Evolutionary conservation across 257 asterid species (phyloP), one percentile per base, ranked within the genome.

Genomic region (Penstemon newberryi): DNA sequence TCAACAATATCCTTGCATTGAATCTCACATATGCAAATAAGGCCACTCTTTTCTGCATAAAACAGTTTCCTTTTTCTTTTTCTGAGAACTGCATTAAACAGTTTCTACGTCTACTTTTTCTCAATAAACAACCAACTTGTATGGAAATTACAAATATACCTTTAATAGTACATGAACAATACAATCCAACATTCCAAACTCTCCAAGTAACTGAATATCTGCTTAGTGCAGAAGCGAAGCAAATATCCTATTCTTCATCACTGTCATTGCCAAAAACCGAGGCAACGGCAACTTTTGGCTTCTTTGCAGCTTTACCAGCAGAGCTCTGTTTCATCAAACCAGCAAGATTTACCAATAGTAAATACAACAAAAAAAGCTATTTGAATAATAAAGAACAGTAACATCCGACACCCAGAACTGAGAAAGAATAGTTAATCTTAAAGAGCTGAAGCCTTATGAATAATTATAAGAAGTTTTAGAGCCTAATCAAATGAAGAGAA

Each of bases 181-280:
- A 51, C 59, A 65, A 37, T 19, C 42, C 13, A 46, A 37, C 8
- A 53, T 49, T 62, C 74, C 6, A 65, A 63, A 70, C 66, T 72
- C 69, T 66, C 36, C 37, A 67, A 60, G 65, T 13, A 10, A 50
- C 51, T 11, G 39, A 55, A 55, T 66, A 44, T 61, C 42, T n/a
- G 68, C 65, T 15, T 56, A 55, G 54, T 25, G 44, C 37, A 3
- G 41, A 66, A 3, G 49, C 33, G 33, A 25, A 2, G 2, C 33
- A 67, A 51, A 43, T 52, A 33, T 50, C 45, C 76, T 83, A 88
- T 56, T 86, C 96, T 64, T 88, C 98, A 33, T 93, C 98, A 58
- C 97, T 93, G 39, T 85, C 95, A 33, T 85, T 75, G 71, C 78
- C 67, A 65, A 93, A 92, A 70, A 85, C 92, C 1, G 95, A 83